Conservation (phyloP, 352 stramenopile species). For the Globisporangium orthogonon region DNA sequence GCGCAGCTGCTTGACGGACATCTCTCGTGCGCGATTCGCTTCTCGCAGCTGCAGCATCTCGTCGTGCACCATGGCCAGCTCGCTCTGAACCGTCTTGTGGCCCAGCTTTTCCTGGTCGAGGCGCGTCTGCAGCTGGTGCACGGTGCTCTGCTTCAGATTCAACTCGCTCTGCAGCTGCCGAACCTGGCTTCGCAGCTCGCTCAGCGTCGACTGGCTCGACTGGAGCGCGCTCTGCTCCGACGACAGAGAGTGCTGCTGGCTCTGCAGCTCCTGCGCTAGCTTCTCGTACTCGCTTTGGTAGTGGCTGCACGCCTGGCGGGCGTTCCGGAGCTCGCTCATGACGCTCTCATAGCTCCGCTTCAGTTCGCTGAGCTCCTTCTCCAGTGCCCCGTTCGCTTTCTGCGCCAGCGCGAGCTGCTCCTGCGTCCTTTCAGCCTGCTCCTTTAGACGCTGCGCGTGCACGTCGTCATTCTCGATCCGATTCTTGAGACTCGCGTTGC, state of each 20-base stretch:
- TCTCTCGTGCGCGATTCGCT: constrained; percentile 39
- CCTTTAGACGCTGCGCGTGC: constrained; percentile 34
- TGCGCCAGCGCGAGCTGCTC: constrained; percentile 23
- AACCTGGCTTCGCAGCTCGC: constrained; percentile 52
- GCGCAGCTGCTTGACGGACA: constrained; percentile 50
- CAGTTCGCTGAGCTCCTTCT: constrained; percentile 51
- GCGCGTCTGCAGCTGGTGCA: constrained; percentile 51
- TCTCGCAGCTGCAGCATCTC: constrained; percentile 54
- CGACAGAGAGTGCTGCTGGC: constrained; percentile 53
- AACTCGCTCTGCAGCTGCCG: constrained; percentile 61
- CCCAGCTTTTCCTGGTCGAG: constrained; percentile 61
- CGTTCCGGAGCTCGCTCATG: constrained; percentile 47
- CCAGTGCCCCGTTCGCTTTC: constrained; percentile 26
- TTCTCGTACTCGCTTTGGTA: constrained; percentile 78
- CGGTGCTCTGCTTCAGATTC: constrained; percentile 36
- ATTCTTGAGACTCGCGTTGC: constrained; percentile 51
- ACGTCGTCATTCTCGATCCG: constrained; percentile 39
- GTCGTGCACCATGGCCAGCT: constrained; percentile 48
- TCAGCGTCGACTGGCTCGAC: constrained; percentile 43
- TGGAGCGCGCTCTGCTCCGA: constrained; percentile 39
- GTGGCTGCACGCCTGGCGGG: constrained; percentile 50
- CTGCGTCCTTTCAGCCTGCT: constrained; percentile 48
- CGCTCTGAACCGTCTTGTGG: constrained; percentile 51
- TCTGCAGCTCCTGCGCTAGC: constrained; percentile 49
- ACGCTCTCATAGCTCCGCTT: constrained; percentile 46